Evolutionary conservation across 768 basidiomycete genomes (phyloP).

Genomic region (Collybiopsis luxurians): DNA sequence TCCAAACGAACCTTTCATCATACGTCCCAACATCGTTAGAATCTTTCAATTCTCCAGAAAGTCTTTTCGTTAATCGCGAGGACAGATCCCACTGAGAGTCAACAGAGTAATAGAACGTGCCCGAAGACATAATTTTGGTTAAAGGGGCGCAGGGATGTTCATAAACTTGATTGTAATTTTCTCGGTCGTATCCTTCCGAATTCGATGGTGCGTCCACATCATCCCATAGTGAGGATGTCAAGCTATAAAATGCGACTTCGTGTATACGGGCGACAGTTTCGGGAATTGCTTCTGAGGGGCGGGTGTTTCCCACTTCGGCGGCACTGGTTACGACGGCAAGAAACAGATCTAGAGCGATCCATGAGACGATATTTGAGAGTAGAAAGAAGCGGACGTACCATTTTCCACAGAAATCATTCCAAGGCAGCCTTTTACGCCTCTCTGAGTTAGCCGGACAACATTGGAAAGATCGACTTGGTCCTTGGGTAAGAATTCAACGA

Average conservation of each 20-base stretch:
- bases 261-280: constrained; percentile 82
- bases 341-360: constrained; percentile 64
- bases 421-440: constrained; percentile 78
- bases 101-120: constrained; percentile 90
- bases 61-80: constrained; percentile 69
- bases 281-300: constrained; percentile 52
- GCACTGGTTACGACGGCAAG: constrained; percentile 78
- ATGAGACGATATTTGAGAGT: neutral
- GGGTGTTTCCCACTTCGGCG: constrained; percentile 70
- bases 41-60: constrained; percentile 46
- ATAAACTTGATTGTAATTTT: constrained; percentile 57
- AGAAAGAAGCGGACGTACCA: constrained; percentile 37
- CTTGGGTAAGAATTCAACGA: constrained; percentile 83
- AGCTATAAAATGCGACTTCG: constrained; percentile 85
- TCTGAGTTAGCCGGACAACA: constrained; percentile 65
- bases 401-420: constrained; percentile 76
- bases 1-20: constrained; percentile 93
- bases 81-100: constrained; percentile 89
- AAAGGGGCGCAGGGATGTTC: constrained; percentile 92
- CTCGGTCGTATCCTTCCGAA: constrained; percentile 56
- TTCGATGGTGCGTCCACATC: constrained; percentile 59
- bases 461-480: constrained; percentile 66
- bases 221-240: constrained; percentile 86
- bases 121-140: constrained; percentile 87
- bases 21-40: constrained; percentile 55